Evolutionary conservation across 352 stramenopile species (phyloP), one percentile per base, ranked within the genome.

Genomic region (Phytophthora fragariae): DNA sequence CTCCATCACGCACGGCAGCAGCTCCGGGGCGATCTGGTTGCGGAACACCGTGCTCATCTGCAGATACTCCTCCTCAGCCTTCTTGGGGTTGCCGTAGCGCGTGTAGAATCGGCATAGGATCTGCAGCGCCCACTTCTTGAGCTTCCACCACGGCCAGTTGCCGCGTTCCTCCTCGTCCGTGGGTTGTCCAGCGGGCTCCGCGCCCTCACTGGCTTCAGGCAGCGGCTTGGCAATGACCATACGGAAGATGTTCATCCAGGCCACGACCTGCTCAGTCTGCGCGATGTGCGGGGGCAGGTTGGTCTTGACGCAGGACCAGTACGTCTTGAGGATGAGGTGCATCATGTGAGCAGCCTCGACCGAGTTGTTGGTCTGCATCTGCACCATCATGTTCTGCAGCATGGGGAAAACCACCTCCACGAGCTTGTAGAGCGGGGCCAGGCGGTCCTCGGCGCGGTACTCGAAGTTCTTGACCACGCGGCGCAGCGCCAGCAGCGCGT

Each of bases 401-500:
- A 99, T 86, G 10, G 97, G 96, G 74, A 99, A 99, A 2, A 93
- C 90, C 27, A 92, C 84, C 50, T 94, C 84, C 21, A 99, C 94
- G 62, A 99, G 96, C 67, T 97, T 86, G 72, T 96, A 94, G 17
- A 99, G 85, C 10, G 96, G 94, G 19, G 83, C 86, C 24, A 98
- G 79, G 37, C 93, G 82, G 68, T 99, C 97, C 24, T 97, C 92
- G 19, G 81, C 85, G 72, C 98, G 98, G 89, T 99, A 99, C 81
- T 99, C 98, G 78, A 98, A 99, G 73, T 98, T 94, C 85, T 99
- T 99, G 72, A 98, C 97, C 46, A 99, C 85, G 76, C 98, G 98
- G 46, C 98, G 92, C 62, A 99, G 74, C 24, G 96, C 96, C 58
- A 99, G 80, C 31, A 99, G 82, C n/a, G 97, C 90, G 58, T 94